Conservation (phyloP, 75 land plant genomes). For the Azolla pinnata region DNA sequence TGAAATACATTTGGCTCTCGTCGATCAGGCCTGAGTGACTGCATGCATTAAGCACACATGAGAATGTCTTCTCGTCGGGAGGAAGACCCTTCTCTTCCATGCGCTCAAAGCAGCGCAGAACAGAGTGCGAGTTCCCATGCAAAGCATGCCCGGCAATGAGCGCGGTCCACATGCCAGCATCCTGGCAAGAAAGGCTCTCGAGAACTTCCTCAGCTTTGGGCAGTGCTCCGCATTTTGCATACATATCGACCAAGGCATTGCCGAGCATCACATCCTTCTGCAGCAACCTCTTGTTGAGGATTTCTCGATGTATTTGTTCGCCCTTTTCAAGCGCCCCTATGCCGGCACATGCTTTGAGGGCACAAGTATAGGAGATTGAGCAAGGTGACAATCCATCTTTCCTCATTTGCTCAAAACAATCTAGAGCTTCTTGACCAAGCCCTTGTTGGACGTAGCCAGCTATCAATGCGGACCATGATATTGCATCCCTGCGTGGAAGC, state of each 20-base stretch:
- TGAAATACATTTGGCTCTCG: conserved; percentile 1
- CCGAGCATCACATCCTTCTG: conserved; percentile 11
- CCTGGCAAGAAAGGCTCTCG: conserved; percentile 33
- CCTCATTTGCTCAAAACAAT: conserved; percentile 38
- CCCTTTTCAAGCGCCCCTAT: conserved; percentile 31
- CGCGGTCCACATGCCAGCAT: conserved; percentile 59
- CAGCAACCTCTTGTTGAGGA: conserved; percentile 16
- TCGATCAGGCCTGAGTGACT: conserved; percentile 5
- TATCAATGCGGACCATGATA: conserved; percentile 61
- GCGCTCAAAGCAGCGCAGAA: conserved; percentile 35
- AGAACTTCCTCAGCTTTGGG: conserved; percentile 38
- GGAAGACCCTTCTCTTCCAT: conserved; percentile 16
- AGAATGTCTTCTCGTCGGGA: neutral
- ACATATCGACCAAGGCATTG: conserved; percentile 66
- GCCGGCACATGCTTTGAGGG: conserved; percentile 46
- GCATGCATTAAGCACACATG: conserved; percentile 7
- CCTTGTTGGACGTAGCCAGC: conserved; percentile 45
- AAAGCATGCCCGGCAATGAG: conserved; percentile 60
- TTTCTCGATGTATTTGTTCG: conserved; percentile 33
- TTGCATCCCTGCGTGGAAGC: no score
- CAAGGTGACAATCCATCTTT: conserved; percentile 30
- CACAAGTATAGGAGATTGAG: conserved; percentile 38
- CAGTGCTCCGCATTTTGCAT: conserved; percentile 46
- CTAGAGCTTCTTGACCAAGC: conserved; percentile 32
- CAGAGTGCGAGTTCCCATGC: conserved; percentile 37